Conservation (phyloP, 768 basidiomycete genomes). For the Tubosaeta sp. region DNA sequence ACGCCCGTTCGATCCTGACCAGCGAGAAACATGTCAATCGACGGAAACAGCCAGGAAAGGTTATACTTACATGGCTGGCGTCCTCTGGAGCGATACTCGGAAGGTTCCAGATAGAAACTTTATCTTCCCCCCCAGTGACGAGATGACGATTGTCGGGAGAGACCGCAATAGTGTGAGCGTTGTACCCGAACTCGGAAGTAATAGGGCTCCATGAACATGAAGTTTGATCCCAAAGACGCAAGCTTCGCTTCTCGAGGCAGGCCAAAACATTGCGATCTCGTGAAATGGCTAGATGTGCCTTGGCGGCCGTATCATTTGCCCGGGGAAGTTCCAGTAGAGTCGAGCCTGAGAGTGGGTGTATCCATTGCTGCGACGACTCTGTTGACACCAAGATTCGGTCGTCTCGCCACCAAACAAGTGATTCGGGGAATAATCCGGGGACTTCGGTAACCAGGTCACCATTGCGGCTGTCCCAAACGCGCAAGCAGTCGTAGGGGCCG, state of each 20-base stretch:
- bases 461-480: conserved; percentile 11
- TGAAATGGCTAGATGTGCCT: conserved; percentile 7
- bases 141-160: conserved; percentile 6
- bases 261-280: conserved; percentile 6
- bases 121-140: conserved; percentile 10
- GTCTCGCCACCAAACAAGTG: conserved; percentile 15
- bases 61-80: background rate
- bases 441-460: conserved; percentile 3
- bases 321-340: conserved; percentile 9
- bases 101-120: conserved; percentile 13
- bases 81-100: background rate
- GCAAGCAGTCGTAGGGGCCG: conserved; percentile 4
- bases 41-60: background rate
- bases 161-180: conserved; percentile 5
- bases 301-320: background rate
- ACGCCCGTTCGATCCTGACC: background rate
- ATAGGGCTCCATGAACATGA: conserved; percentile 2
- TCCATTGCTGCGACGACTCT: conserved; percentile 8
- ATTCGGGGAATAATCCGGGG: conserved; percentile 7
- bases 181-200: background rate
- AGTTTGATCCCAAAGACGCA: conserved; percentile 11
- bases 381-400: conserved; percentile 13
- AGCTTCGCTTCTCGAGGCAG: background rate
- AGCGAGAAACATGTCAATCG: background rate
- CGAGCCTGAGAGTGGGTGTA: conserved; percentile 7